A percentile compares a stretch with the other conserved stretches of the same genome.
These are phyloP conservation scores for Cubamyces lactineus DNA, from an alignment of 768 basidiomycete genomes.

Conservation along the genomic window DNA sequence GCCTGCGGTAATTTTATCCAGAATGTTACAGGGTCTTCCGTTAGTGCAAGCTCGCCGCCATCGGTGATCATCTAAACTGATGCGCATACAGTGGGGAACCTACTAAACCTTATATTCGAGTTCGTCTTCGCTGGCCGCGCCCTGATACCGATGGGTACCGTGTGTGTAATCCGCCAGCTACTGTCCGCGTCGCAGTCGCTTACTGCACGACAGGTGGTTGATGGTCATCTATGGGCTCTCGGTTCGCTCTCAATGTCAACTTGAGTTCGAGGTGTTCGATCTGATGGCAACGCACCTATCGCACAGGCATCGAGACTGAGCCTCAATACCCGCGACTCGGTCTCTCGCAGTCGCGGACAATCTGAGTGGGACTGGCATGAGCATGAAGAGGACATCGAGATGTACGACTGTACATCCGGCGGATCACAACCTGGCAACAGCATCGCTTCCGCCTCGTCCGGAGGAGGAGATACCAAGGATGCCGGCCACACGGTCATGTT, in stretches of 20 bases:
- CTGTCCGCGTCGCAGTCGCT: background rate
- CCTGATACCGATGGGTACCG: background rate
- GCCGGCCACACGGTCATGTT: background rate
- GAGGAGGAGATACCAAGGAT: background rate
- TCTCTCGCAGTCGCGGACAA: background rate
- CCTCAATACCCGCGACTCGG: constrained; percentile 16
- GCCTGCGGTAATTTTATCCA: background rate
- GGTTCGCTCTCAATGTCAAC: background rate
- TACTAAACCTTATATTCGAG: constrained; percentile 11
- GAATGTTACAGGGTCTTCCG: background rate
- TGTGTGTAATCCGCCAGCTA: background rate
- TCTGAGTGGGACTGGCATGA: background rate
- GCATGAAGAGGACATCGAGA: constrained; percentile 10
- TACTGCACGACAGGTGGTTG: constrained; percentile 1
- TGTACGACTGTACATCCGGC: background rate
- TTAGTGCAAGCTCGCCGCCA: background rate
- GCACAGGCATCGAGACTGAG: constrained; percentile 8
- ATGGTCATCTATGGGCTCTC: constrained; percentile 12
- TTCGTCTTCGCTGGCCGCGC: constrained; percentile 1
- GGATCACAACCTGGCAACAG: background rate
- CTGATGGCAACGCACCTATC: background rate
- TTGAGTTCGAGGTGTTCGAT: too few species aligned
- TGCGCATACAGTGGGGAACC: constrained; percentile 1
- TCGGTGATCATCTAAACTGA: background rate
- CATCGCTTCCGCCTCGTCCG: background rate